Conservation (phyloP, 179 eudicot genomes). For the Drosera spatulata region DNA sequence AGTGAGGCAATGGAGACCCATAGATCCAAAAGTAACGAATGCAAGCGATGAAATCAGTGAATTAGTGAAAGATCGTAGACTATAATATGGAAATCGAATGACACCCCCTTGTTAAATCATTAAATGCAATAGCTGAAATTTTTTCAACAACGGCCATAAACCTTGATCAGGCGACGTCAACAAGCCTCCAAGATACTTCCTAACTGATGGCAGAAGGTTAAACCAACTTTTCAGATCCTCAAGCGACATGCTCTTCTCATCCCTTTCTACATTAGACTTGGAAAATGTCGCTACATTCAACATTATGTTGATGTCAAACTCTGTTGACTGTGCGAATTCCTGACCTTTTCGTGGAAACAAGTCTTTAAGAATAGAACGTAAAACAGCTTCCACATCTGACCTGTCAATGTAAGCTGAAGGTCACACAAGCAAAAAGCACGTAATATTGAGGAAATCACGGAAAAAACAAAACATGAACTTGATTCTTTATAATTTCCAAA, state of each 20-base stretch:
- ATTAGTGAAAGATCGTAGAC: too few species aligned
- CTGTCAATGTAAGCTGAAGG: constrained; percentile 37
- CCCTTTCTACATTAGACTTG: constrained; percentile 29
- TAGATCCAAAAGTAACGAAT: too few species aligned
- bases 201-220: constrained; percentile 51
- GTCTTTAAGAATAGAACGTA: constrained; percentile 45
- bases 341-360: constrained; percentile 28
- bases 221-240: constrained; percentile 69
- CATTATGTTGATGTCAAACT: constrained; percentile 25
- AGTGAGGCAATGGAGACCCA: background rate
- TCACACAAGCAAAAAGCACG: constrained; percentile 14
- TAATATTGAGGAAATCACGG: constrained; percentile 1
- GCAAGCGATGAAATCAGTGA: too few species aligned
- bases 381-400: constrained; percentile 67
- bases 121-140: background rate
- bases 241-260: constrained; percentile 45
- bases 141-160: constrained; percentile 7
- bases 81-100: too few species aligned
- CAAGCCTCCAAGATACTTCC: constrained; percentile 70
- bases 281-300: constrained; percentile 45
- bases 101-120: background rate
- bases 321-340: constrained; percentile 27
- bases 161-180: constrained; percentile 63
- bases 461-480: background rate
- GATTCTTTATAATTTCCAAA: too few species aligned